A percentile compares a stretch with the other conserved stretches of the same genome.
phyloP scores from a whole-genome alignment of 805 yeast species.

The Phaffomyces opuntiae region DNA sequence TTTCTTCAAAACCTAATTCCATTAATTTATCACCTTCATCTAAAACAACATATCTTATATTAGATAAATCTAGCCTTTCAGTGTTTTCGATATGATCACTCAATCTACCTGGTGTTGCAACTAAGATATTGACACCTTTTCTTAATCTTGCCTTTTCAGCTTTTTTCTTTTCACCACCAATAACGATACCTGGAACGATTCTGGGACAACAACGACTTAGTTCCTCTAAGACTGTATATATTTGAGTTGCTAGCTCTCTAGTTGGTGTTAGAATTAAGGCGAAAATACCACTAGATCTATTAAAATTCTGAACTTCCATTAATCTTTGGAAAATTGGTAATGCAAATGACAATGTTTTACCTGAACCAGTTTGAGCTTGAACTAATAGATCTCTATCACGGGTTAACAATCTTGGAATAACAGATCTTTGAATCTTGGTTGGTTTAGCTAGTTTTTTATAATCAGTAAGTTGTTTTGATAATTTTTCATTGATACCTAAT shows the following conservation, averaged over 20 bases:
- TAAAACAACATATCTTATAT: slow-evolving; percentile 78
- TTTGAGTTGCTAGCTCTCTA: slow-evolving; percentile 89
- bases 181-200: slow-evolving; percentile 91
- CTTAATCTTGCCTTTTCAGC: slow-evolving; percentile 93
- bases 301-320: slow-evolving; percentile 43
- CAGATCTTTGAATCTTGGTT: slow-evolving; percentile 80
- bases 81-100: slow-evolving; percentile 95
- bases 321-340: slow-evolving; percentile 76
- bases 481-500: slow-evolving; percentile 52
- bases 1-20: slow-evolving; percentile 95
- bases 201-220: slow-evolving; percentile 72
- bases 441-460: slow-evolving; percentile 58
- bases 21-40: slow-evolving; percentile 97
- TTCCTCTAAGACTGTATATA: slow-evolving; percentile 70
- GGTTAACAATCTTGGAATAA: slow-evolving; percentile 53
- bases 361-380: slow-evolving; percentile 98
- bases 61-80: slow-evolving; percentile 57
- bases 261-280: slow-evolving; percentile 91
- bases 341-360: slow-evolving; percentile 85
- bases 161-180: slow-evolving; percentile 98
- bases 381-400: slow-evolving; percentile 63
- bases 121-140: slow-evolving; percentile 92
- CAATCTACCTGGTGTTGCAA: slow-evolving; percentile 95
- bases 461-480: slow-evolving; percentile 49
- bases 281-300: slow-evolving; percentile 74